These are phyloP conservation scores for Rubroboletus pulcherrimus DNA, from an alignment of 768 basidiomycete species.

Conservation along the genomic window DNA sequence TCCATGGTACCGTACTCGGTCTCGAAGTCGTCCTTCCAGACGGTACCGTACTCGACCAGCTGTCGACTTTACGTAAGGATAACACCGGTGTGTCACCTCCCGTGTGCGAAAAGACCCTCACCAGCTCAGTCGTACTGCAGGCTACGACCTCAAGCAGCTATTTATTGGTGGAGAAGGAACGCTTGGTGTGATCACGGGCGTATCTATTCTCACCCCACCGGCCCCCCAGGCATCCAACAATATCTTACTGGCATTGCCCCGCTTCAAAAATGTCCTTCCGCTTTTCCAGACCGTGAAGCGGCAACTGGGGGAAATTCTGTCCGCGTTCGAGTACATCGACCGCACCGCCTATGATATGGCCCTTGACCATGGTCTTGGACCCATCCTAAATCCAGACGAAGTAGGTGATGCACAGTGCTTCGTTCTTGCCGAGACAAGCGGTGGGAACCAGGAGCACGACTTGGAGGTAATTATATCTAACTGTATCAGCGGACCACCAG, in stretches of 20 bases:
- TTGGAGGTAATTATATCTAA: conserved; percentile 59
- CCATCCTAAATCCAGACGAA: conserved; percentile 70
- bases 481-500: conserved; percentile 3
- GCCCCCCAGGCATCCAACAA: conserved; percentile 84
- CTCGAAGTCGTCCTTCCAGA: conserved; percentile 95
- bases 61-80: conserved; percentile 92
- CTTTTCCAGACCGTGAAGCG: conserved; percentile 78
- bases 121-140: conserved; percentile 37
- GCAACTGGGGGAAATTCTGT: conserved; percentile 89
- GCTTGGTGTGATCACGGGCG: conserved; percentile 90
- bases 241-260: conserved; percentile 84
- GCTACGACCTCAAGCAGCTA: conserved; percentile 96
- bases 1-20: conserved; percentile 93
- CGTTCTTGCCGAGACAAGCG: conserved; percentile 91
- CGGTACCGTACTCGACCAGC: conserved; percentile 83
- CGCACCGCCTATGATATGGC: conserved; percentile 79
- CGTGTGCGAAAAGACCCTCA: not conserved
- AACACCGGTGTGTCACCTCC: conserved; percentile 71
- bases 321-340: conserved; percentile 97
- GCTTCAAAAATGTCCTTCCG: conserved; percentile 82
- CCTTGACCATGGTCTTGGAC: conserved; percentile 78
- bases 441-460: conserved; percentile 89
- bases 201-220: conserved; percentile 89
- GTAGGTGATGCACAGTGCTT: conserved; percentile 81
- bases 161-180: conserved; percentile 98